phyloP scores from a whole-genome alignment of 208 protist species.

The Leishmania tarentolae region DNA sequence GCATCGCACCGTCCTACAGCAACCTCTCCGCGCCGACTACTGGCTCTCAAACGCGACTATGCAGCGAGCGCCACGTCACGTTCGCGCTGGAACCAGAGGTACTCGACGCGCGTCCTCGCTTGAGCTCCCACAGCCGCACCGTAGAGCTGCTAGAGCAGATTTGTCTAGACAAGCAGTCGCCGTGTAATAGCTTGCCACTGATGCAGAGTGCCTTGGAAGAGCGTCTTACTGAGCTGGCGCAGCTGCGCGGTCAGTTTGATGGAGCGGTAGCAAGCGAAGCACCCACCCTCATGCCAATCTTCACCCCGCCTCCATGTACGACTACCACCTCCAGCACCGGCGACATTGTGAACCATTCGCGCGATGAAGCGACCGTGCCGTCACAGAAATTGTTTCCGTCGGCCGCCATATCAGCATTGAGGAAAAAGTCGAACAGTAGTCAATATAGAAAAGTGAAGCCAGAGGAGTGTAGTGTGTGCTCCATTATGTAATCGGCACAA shows the following conservation, averaged over 20 bases:
- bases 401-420: not conserved
- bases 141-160: constrained; percentile 33
- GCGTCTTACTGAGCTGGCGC: constrained; percentile 8
- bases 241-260: not conserved
- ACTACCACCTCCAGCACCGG: not conserved
- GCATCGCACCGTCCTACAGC: not conserved
- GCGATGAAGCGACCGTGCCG: not conserved
- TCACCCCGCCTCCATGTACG: not conserved
- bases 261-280: not conserved
- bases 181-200: constrained; percentile 17
- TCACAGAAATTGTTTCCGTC: not conserved
- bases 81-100: constrained; percentile 35
- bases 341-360: not conserved
- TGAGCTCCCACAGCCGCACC: constrained; percentile 25
- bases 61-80: constrained; percentile 25
- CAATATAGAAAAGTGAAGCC: constrained; percentile 23
- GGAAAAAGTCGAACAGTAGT: not conserved
- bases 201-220: constrained; percentile 20
- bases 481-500: constrained; percentile 9
- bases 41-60: constrained; percentile 4
- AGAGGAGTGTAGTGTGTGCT: constrained; percentile 13
- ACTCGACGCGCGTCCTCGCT: constrained; percentile 25
- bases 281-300: not conserved
- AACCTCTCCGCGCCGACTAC: not conserved
- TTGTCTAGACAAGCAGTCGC: constrained; percentile 30